phyloP scores from a whole-genome alignment of 768 basidiomycete genomes.

The Kwoniella mangroviensis region DNA sequence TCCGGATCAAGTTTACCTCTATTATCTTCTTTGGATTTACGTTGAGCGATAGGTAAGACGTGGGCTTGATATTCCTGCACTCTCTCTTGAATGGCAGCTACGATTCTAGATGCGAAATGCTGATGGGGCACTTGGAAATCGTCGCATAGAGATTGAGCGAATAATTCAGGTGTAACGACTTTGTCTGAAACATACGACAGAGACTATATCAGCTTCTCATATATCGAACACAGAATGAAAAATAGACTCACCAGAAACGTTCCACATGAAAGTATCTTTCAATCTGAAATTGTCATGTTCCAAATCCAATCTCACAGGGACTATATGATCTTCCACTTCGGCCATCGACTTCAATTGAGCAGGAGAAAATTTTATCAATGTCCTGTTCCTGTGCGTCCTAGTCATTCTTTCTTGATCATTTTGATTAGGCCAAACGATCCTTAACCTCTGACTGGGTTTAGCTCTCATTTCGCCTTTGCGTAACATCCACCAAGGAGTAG shows the following conservation, averaged over 20 bases:
- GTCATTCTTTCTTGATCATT: slow-evolving; percentile 60
- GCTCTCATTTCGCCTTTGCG: slow-evolving; percentile 57
- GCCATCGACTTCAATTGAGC: slow-evolving; percentile 57
- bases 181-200: slow-evolving; percentile 66
- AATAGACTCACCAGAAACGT: slow-evolving; percentile 77
- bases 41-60: slow-evolving; percentile 41
- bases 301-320: slow-evolving; percentile 94
- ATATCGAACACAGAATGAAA: not conserved
- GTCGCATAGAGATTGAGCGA: slow-evolving; percentile 87
- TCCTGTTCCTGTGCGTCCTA: slow-evolving; percentile 62
- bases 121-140: slow-evolving; percentile 77
- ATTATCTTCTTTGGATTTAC: slow-evolving; percentile 58
- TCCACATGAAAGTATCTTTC: slow-evolving; percentile 97
- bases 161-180: slow-evolving; percentile 82
- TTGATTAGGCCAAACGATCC: slow-evolving; percentile 64
- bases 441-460: slow-evolving; percentile 60
- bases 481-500: slow-evolving; percentile 59
- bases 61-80: slow-evolving; percentile 63
- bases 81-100: slow-evolving; percentile 73
- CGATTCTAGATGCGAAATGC: slow-evolving; percentile 72
- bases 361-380: slow-evolving; percentile 65
- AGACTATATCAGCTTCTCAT: not conserved
- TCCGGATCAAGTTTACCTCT: slow-evolving; percentile 71
- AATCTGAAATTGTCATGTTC: slow-evolving; percentile 93
- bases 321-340: slow-evolving; percentile 69